Evolutionary conservation across 768 basidiomycete species (phyloP).

Genomic region (Obba rivulosa): DNA sequence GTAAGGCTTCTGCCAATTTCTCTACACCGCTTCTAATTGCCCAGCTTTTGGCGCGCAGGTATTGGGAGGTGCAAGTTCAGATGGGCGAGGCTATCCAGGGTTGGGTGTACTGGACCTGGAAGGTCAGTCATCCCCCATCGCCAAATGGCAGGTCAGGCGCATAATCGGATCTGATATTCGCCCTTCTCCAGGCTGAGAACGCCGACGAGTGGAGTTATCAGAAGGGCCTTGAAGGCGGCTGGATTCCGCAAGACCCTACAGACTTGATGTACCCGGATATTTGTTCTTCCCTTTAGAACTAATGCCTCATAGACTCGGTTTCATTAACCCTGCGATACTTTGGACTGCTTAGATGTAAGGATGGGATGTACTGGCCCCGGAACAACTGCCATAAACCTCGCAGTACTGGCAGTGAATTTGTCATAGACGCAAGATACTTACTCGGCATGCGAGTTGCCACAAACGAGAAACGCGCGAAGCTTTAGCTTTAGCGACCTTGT

Average conservation of each 20-base stretch:
- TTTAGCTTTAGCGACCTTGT: too few relatives aligned
- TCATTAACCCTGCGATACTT: too few relatives aligned
- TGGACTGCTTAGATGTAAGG: too few relatives aligned
- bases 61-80: constrained; percentile 77
- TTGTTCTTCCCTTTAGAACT: constrained; percentile 27
- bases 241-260: constrained; percentile 72
- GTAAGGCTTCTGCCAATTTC: constrained; percentile 31
- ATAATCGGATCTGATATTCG: not conserved
- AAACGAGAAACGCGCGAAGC: too few relatives aligned
- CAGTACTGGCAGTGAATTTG: too few relatives aligned
- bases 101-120: constrained; percentile 80
- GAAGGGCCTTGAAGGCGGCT: constrained; percentile 67
- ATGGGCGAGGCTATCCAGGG: constrained; percentile 68
- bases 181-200: constrained; percentile 44
- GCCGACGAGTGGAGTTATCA: constrained; percentile 77
- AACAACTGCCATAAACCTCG: too few relatives aligned
- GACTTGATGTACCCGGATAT: constrained; percentile 59
- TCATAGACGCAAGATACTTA: too few relatives aligned
- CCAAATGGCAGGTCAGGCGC: too few relatives aligned
- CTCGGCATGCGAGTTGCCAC: too few relatives aligned
- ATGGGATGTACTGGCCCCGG: too few relatives aligned
- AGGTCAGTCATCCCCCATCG: too few relatives aligned
- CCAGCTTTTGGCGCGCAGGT: constrained; percentile 31
- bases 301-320: too few relatives aligned
- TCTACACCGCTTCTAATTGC: constrained; percentile 8